These are phyloP conservation scores for Aristolochia fimbriata DNA, from an alignment of 164 flowering plant genomes.

Conservation along the genomic window DNA sequence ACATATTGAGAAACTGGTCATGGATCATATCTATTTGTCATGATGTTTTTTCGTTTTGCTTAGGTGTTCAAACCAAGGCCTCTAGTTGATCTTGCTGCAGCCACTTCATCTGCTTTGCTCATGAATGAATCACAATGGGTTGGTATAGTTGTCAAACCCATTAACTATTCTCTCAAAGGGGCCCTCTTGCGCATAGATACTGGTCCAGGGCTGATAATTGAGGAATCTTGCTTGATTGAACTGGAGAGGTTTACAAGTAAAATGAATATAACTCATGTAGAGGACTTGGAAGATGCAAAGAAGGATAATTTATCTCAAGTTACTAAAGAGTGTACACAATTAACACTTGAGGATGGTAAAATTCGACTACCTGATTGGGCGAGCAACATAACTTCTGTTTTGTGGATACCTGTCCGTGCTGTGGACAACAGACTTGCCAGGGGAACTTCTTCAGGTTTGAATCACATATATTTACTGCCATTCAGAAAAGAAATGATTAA, in stretches of 20 bases:
- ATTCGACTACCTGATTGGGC: constrained; percentile 90
- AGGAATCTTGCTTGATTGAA: constrained; percentile 59
- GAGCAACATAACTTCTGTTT: constrained; percentile 49
- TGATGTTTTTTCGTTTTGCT: constrained; percentile 2
- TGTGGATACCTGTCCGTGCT: constrained; percentile 88
- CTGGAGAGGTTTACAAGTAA: constrained; percentile 41
- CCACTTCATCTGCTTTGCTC: constrained; percentile 80
- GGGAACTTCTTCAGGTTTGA: constrained; percentile 71
- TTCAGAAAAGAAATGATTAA: neutral
- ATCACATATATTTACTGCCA: neutral
- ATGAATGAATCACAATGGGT: constrained; percentile 97
- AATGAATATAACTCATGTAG: constrained; percentile 11
- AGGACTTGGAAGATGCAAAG: constrained; percentile 8
- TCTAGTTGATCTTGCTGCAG: constrained; percentile 86
- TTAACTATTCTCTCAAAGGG: constrained; percentile 83
- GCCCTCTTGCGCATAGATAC: constrained; percentile 82
- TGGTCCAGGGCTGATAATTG: constrained; percentile 86
- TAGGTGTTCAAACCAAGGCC: constrained; percentile 92
- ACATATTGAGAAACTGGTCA: neutral
- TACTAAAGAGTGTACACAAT: constrained; percentile 29
- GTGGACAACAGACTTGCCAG: constrained; percentile 47
- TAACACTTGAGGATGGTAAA: constrained; percentile 48
- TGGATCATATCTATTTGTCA: neutral
- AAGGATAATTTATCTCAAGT: constrained; percentile 16
- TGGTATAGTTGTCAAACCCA: constrained; percentile 71